Percentiles rank a stretch among this genome's conserved stretches.
These are phyloP conservation scores for Argentina anserina DNA, from an alignment of 306 rosid genomes.

Conservation along the genomic window DNA sequence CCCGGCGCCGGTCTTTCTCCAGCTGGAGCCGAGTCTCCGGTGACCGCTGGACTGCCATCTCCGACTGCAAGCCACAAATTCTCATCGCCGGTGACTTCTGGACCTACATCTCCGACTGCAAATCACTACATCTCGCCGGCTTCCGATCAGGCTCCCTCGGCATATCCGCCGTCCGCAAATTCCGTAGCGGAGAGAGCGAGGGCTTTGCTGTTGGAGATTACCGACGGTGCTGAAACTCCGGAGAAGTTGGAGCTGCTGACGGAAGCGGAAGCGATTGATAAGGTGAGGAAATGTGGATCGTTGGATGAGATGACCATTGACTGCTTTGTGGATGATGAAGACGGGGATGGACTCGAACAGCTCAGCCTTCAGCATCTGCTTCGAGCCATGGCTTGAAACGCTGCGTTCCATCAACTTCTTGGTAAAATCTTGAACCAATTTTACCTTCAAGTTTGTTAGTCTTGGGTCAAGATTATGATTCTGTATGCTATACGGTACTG, in stretches of 20 bases:
- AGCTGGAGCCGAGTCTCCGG: neutral
- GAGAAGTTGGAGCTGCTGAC: neutral
- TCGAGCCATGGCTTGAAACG: neutral
- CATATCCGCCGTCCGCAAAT: neutral
- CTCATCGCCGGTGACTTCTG: neutral
- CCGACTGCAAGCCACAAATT: neutral
- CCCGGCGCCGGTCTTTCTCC: neutral
- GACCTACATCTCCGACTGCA: neutral
- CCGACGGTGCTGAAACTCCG: neutral
- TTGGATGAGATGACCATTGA: conserved; percentile 8
- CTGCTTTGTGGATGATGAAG: conserved; percentile 11
- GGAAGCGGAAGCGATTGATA: neutral
- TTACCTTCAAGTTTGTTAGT: neutral
- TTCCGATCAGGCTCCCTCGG: neutral
- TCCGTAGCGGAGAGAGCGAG: neutral
- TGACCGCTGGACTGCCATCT: neutral
- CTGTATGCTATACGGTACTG: no score
- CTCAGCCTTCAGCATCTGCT: neutral
- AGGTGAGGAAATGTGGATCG: conserved; percentile 11
- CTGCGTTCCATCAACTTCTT: neutral
- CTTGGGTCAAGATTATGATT: neutral
- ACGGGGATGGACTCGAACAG: neutral
- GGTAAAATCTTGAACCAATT: conserved; percentile 12
- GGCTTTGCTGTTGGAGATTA: neutral
- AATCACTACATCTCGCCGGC: neutral